phyloP scores from a whole-genome alignment of 495 filamentous ascomycete genomes.

The Terfezia boudieri region DNA sequence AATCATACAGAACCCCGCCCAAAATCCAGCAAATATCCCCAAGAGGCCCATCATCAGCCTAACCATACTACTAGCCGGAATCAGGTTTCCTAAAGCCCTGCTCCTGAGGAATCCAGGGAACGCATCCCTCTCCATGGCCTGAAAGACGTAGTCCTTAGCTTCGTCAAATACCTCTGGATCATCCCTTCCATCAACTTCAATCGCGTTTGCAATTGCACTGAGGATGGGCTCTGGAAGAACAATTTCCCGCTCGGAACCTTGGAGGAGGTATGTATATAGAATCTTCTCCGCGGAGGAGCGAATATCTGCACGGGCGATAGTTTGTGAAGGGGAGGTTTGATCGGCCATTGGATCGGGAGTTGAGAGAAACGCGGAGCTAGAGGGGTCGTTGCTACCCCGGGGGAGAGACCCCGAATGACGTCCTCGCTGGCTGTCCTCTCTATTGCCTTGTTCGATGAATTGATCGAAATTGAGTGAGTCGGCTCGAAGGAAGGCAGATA shows the following conservation, averaged over 20 bases:
- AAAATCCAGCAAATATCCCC: conserved; percentile 73
- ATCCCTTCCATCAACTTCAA: conserved; percentile 75
- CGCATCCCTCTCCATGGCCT: conserved; percentile 96
- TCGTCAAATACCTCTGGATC: conserved; percentile 94
- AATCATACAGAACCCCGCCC: conserved; percentile 79
- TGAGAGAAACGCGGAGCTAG: conserved; percentile 16
- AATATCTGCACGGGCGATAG: conserved; percentile 67
- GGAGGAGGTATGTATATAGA: conserved; percentile 81
- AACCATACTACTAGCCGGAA: conserved; percentile 65
- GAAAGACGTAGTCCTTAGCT: conserved; percentile 97
- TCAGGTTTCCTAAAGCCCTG: conserved; percentile 85
- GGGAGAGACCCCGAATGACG: conserved; percentile 34
- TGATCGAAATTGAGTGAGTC: conserved; percentile 27
- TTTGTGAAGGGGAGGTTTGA: conserved; percentile 61
- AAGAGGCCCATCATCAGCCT: conserved; percentile 70
- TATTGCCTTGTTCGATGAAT: conserved; percentile 13
- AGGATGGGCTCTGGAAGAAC: conserved; percentile 72
- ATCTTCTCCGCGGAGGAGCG: conserved; percentile 91
- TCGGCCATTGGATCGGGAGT: conserved; percentile 32
- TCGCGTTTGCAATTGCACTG: conserved; percentile 51
- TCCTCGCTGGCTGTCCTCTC: too few species aligned
- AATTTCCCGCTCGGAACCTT: conserved; percentile 85
- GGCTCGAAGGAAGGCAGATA: conserved; percentile 63
- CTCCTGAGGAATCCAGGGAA: conserved; percentile 89
- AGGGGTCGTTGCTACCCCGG: conserved; percentile 1